Conservation (phyloP, 345 rosid genomes). For the Citropsis articulata region DNA sequence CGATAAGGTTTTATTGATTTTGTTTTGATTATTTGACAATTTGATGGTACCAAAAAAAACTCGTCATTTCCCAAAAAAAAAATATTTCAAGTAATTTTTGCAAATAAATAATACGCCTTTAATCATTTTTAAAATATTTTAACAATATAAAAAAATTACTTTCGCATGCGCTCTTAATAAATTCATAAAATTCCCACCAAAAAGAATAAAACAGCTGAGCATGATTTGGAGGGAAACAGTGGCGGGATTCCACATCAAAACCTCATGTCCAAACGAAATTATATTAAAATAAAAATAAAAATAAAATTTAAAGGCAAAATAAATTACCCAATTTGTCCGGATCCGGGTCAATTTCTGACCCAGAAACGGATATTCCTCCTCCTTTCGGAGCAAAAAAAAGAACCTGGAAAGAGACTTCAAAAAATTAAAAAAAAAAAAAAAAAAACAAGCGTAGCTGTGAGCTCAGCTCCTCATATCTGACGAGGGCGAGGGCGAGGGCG, state of each 20-base stretch:
- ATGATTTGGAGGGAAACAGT: conserved; percentile 1
- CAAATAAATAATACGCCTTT: neutral
- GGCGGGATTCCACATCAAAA: conserved; percentile 4
- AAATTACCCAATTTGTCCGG: neutral
- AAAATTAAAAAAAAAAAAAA: neutral
- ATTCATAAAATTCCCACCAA: neutral
- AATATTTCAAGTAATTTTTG: neutral
- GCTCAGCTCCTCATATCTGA: neutral
- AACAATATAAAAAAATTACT: neutral
- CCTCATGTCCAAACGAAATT: neutral
- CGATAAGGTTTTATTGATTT: no score
- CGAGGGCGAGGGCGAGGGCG: neutral
- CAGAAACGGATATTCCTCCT: neutral
- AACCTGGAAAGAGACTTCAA: neutral
- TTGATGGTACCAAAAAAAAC: no score
- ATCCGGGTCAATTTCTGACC: neutral
- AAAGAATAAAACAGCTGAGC: neutral
- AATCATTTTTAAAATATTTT: no score
- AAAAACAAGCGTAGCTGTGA: neutral
- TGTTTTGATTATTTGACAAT: no score
- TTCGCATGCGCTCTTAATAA: neutral
- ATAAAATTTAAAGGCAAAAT: neutral
- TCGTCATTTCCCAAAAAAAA: no score
- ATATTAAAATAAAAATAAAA: neutral
- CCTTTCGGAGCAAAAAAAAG: neutral